phyloP scores from a whole-genome alignment of 2,329 filamentous ascomycete species.

The Fusarium staphyleae region DNA sequence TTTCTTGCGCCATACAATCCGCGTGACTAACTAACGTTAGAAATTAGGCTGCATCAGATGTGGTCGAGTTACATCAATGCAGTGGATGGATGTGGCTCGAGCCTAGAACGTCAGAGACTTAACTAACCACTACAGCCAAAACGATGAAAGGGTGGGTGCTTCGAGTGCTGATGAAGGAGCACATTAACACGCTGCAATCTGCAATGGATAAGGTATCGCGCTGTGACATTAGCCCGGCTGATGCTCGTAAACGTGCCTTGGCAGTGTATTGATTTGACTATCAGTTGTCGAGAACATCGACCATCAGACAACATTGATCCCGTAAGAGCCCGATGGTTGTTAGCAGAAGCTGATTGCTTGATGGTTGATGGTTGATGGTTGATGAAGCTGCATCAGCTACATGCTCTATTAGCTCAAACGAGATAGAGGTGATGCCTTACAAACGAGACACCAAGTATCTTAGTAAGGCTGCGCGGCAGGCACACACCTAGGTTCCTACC shows the following conservation, averaged over 20 bases:
- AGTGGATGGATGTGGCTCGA: slow-evolving; percentile 2
- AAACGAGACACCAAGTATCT: slow-evolving; percentile 3
- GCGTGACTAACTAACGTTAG: slow-evolving; percentile 31
- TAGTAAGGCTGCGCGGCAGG: not conserved
- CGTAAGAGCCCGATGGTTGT: not conserved
- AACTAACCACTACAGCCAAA: too few species aligned
- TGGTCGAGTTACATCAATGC: slow-evolving; percentile 24
- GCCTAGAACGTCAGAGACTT: slow-evolving; percentile 10
- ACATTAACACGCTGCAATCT: not conserved
- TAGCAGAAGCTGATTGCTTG: too few species aligned
- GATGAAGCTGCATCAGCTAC: too few species aligned
- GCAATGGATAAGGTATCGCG: not conserved
- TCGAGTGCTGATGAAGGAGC: slow-evolving; percentile 1
- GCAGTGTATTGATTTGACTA: not conserved
- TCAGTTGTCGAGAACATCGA: not conserved
- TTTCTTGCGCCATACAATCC: slow-evolving; percentile 3
- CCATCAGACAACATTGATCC: not conserved
- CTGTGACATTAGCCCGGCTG: not conserved
- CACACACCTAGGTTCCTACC: too few species aligned
- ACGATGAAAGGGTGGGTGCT: too few species aligned
- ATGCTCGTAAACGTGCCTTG: not conserved
- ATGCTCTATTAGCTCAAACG: too few species aligned
- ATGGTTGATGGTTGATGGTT: too few species aligned
- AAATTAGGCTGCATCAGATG: slow-evolving; percentile 25
- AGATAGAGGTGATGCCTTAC: slow-evolving; percentile 2